phyloP scores from a whole-genome alignment of 345 rosid species.

The Eucalyptus regnans region DNA sequence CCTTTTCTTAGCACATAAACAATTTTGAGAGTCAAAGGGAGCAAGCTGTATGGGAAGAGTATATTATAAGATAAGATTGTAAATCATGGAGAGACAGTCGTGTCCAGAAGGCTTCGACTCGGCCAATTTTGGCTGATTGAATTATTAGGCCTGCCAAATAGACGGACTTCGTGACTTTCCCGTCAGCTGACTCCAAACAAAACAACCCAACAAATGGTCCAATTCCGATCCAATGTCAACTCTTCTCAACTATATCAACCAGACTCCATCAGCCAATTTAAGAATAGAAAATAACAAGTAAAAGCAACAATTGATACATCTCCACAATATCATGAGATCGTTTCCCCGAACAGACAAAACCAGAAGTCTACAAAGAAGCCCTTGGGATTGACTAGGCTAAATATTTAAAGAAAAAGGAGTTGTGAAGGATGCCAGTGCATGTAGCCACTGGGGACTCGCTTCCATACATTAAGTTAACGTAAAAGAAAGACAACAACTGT shows the following conservation, averaged over 20 bases:
- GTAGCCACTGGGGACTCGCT: background rate
- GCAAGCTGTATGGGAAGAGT: background rate
- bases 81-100: background rate
- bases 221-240: background rate
- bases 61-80: background rate
- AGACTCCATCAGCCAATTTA: background rate
- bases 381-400: background rate
- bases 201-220: background rate
- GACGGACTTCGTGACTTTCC: background rate
- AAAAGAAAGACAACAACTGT: background rate
- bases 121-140: background rate
- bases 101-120: background rate
- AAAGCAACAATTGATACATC: background rate
- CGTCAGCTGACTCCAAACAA: background rate
- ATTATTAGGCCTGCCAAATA: background rate
- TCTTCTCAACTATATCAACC: background rate
- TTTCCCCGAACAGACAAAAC: background rate
- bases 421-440: background rate
- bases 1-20: background rate
- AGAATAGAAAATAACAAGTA: background rate
- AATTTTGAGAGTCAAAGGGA: background rate
- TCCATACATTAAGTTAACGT: background rate
- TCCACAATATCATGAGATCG: background rate
- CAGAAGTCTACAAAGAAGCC: background rate
- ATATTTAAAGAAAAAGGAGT: background rate